Evolutionary conservation across 176 grass and related monocot genomes (phyloP).

Genomic region (Oryza longistaminata): DNA sequence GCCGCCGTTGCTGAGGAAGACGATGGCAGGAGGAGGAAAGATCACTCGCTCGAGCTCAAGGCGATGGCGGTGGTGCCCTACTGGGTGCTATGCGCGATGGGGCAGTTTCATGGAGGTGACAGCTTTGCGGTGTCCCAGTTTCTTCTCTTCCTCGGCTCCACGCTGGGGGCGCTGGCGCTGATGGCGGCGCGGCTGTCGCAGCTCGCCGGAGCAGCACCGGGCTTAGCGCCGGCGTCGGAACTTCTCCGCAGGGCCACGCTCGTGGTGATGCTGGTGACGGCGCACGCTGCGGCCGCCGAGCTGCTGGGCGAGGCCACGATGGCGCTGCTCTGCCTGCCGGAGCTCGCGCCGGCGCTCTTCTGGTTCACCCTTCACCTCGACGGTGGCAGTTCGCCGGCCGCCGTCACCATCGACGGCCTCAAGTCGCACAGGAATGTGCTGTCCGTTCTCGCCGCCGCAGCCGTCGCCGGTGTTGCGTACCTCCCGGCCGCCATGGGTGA

Average conservation of each 20-base stretch:
- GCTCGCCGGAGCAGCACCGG: neutral
- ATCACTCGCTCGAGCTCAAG: neutral
- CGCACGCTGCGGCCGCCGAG: neutral
- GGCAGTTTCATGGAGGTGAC: neutral
- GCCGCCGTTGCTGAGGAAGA: neutral
- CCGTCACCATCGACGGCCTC: neutral
- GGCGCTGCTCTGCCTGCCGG: conserved; percentile 1
- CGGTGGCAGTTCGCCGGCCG: neutral
- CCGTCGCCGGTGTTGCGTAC: neutral
- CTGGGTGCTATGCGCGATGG: neutral
- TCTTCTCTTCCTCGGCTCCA: conserved; percentile 34
- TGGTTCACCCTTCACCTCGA: conserved; percentile 26
- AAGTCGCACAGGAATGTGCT: neutral
- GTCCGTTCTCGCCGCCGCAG: neutral
- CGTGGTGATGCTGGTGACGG: neutral
- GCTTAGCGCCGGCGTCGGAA: neutral
- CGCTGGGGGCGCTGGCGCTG: neutral
- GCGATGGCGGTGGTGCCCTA: neutral
- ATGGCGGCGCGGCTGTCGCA: neutral
- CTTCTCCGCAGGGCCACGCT: conserved; percentile 13
- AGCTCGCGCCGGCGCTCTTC: conserved; percentile 14
- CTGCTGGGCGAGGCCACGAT: neutral
- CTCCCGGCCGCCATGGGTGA: neutral
- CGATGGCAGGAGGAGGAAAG: too few species aligned
- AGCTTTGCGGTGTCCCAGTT: neutral